These are phyloP conservation scores for Vaccinium myrtillus DNA, from an alignment of 148 eudicot genomes.

Conservation along the genomic window DNA sequence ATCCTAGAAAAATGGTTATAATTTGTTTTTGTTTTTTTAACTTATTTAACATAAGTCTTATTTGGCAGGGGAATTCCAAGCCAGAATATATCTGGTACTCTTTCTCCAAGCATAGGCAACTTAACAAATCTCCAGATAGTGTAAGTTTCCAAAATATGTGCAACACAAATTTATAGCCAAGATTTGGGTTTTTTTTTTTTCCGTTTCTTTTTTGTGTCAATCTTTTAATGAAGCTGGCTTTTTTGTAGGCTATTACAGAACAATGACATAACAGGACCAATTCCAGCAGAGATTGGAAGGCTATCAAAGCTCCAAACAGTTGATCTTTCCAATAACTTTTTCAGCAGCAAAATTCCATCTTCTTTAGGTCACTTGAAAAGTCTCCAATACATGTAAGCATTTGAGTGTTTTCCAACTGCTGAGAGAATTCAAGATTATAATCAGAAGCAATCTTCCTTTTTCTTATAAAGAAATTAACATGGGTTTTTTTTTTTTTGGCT, in stretches of 20 bases:
- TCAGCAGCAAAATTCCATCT: slow-evolving; percentile 55
- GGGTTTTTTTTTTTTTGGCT: neutral
- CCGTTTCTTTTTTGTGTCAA: neutral
- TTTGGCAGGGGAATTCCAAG: slow-evolving; percentile 59
- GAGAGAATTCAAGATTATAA: neutral
- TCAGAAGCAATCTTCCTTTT: neutral
- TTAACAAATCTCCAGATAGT: slow-evolving; percentile 65
- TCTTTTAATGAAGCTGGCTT: neutral
- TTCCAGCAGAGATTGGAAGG: slow-evolving; percentile 55
- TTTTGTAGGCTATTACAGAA: slow-evolving; percentile 58
- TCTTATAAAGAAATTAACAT: neutral
- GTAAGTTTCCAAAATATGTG: slow-evolving; percentile 32
- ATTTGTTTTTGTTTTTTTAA: neutral
- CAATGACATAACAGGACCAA: slow-evolving; percentile 60
- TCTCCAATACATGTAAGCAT: slow-evolving; percentile 58
- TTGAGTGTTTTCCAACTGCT: neutral
- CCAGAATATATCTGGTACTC: slow-evolving; percentile 62
- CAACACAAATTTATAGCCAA: neutral
- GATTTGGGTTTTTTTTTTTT: neutral
- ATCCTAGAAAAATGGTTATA: neutral
- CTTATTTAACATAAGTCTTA: neutral
- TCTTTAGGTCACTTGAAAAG: slow-evolving; percentile 49
- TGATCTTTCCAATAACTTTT: slow-evolving; percentile 65
- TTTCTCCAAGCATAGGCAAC: slow-evolving; percentile 74
- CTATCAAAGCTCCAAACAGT: slow-evolving; percentile 64